phyloP scores from a whole-genome alignment of 768 basidiomycete species.

The Leccinum longicurvipes region DNA sequence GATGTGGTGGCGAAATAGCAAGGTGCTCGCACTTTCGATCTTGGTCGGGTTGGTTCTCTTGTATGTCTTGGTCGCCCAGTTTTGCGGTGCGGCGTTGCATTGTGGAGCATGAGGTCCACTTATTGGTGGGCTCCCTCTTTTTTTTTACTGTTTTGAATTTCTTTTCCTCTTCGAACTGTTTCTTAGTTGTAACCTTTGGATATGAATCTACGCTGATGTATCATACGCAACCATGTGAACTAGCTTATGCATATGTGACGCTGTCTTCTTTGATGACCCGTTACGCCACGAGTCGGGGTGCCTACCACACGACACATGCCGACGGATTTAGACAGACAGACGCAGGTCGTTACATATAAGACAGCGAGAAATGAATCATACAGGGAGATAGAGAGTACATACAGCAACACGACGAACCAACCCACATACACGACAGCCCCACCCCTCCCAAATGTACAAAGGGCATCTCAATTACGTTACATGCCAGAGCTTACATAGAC shows the following conservation, averaged over 20 bases:
- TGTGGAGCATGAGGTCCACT: constrained; percentile 37
- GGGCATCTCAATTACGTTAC: constrained; percentile 24
- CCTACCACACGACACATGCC: too few species aligned
- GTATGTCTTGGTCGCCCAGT: constrained; percentile 83
- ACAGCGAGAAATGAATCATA: constrained; percentile 13
- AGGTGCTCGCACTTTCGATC: constrained; percentile 61
- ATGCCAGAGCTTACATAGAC: constrained; percentile 18
- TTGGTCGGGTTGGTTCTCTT: constrained; percentile 72
- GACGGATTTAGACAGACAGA: too few species aligned
- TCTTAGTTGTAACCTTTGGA: constrained; percentile 9
- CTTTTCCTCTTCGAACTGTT: neutral
- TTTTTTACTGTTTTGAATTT: neutral
- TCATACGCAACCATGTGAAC: neutral
- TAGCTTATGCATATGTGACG: neutral
- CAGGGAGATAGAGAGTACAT: constrained; percentile 11
- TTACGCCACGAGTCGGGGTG: too few species aligned
- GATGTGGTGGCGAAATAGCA: constrained; percentile 89
- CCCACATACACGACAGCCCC: neutral
- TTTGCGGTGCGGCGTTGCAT: constrained; percentile 81
- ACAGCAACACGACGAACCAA: constrained; percentile 3
- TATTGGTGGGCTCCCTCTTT: neutral
- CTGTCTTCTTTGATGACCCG: too few species aligned
- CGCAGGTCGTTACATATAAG: constrained; percentile 14
- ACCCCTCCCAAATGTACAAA: constrained; percentile 10
- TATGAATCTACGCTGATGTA: constrained; percentile 8